phyloP scores from a whole-genome alignment of 176 grass and related monocot genomes.

The Ananas comosus region DNA sequence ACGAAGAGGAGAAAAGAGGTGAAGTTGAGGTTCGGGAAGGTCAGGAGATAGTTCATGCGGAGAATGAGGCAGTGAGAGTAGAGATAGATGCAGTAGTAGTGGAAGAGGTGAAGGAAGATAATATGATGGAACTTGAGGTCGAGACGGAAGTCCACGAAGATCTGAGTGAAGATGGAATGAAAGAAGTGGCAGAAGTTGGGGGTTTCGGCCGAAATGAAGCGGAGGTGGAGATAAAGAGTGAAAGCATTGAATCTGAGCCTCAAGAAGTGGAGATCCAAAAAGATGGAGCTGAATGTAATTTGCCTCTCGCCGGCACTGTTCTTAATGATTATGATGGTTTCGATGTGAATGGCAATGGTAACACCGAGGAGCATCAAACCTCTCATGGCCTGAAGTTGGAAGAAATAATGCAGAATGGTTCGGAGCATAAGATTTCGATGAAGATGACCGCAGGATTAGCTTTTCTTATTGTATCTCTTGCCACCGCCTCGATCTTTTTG shows the following conservation, averaged over 20 bases:
- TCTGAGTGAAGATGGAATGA: not conserved
- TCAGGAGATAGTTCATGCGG: slow-evolving; percentile 21
- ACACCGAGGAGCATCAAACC: slow-evolving; percentile 9
- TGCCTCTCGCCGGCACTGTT: slow-evolving; percentile 6
- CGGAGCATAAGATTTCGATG: slow-evolving; percentile 16
- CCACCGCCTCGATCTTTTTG: slow-evolving; percentile 16
- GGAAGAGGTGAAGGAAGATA: slow-evolving; percentile 2
- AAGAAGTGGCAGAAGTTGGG: slow-evolving; percentile 23
- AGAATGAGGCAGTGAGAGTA: slow-evolving; percentile 3
- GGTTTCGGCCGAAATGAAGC: slow-evolving; percentile 9
- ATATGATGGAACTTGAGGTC: not conserved
- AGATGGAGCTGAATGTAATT: slow-evolving; percentile 1
- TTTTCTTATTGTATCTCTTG: slow-evolving; percentile 26
- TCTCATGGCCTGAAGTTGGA: not conserved
- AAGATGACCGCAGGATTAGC: slow-evolving; percentile 19
- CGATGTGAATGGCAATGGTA: slow-evolving; percentile 6
- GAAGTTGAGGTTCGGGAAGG: slow-evolving; percentile 7
- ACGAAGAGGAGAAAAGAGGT: not conserved
- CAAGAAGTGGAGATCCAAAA: slow-evolving; percentile 17
- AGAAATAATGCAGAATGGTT: slow-evolving; percentile 11
- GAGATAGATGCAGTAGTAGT: slow-evolving; percentile 8
- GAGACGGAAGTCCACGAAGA: slow-evolving; percentile 1
- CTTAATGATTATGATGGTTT: slow-evolving; percentile 4
- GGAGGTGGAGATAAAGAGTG: not conserved
- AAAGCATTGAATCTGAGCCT: slow-evolving; percentile 3